Base-by-base conservation (phyloP, 140 eudicot species). In the Cichorium intybus region DNA sequence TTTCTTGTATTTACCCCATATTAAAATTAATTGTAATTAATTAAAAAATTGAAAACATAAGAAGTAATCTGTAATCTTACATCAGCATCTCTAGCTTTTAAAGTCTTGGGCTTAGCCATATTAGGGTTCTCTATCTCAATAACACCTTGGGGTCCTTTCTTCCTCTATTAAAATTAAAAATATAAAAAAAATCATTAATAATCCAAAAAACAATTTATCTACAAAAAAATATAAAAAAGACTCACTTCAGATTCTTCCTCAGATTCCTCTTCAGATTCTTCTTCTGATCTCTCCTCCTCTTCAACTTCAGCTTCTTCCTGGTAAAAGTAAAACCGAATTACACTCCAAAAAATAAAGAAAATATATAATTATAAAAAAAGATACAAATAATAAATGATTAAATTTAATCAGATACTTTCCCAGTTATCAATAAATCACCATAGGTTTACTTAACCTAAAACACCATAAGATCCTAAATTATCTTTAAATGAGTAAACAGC, bases 71-170 rank as follows among this genome's bases (percentile, higher is more conserved):
- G n/a, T n/a, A 24, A 52, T 53, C 88, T 79, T 54, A 85, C 94
- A 77, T 85, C 94, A 73, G 74, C 71, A 68, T 85, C 84, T 70
- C 82, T 78, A 35, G 94, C 94, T 75, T 85, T 85, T 78, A 85
- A 1, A 48, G 75, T 85, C 79, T 85, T 85, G 24, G 86, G 73
- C 82, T 82, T 85, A 50, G 69, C 83, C 80, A 82, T 34, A 73
- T 85, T 85, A n/a, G 94, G 94, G 65, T 85, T 85, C 34, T 85
- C 86, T 8, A 85, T 78, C 74, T 82, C 74, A 58, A 85, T 85
- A 27, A 85, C 64, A 28, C 94, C 88, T 70, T 85, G 81, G 11
- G 86, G 75, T 12, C 94, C 94, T 76, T 85, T 85, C 39, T 49
- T 64, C 80, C 76, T 82, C 79, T 85, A 76, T 47, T n/a, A n/a